phyloP scores from a whole-genome alignment of 768 basidiomycete species.

The Podaxis sp. region DNA sequence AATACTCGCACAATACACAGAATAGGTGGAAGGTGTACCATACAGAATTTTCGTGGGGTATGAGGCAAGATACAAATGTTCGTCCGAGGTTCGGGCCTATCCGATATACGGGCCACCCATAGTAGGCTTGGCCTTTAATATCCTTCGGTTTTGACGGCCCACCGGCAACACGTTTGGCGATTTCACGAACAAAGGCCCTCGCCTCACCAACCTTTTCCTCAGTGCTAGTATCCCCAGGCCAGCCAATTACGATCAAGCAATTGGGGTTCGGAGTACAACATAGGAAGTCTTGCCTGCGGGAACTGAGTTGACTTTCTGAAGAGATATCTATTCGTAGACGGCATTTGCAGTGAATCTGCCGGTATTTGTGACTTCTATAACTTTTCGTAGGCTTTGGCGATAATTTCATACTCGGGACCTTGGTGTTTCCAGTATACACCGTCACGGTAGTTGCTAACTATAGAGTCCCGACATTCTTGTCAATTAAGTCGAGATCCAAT shows the following conservation, averaged over 20 bases:
- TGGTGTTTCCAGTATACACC: slow-evolving; percentile 42
- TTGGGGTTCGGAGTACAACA: slow-evolving; percentile 34
- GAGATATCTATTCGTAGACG: slow-evolving; percentile 45
- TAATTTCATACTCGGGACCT: slow-evolving; percentile 25
- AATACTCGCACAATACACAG: no score
- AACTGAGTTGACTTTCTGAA: slow-evolving; percentile 36
- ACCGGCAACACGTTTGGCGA: slow-evolving; percentile 28
- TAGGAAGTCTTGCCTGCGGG: slow-evolving; percentile 37
- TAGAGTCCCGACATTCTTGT: slow-evolving; percentile 31
- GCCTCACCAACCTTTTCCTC: slow-evolving; percentile 30
- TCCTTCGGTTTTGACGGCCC: slow-evolving; percentile 30
- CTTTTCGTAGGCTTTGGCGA: slow-evolving; percentile 28
- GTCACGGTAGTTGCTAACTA: slow-evolving; percentile 29
- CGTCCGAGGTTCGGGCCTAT: no score
- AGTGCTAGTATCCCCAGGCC: slow-evolving; percentile 28
- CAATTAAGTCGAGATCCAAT: not conserved
- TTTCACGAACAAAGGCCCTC: slow-evolving; percentile 27
- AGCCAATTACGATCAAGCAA: slow-evolving; percentile 32
- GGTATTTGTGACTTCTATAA: slow-evolving; percentile 25
- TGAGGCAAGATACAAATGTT: no score
- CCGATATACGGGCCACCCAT: no score
- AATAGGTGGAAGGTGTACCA: no score
- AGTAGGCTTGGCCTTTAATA: slow-evolving; percentile 33
- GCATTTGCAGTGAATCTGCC: slow-evolving; percentile 27
- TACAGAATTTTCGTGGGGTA: no score